A percentile compares a stretch with the other conserved stretches of the same genome.
phyloP scores from a whole-genome alignment of 768 basidiomycete genomes.

The Hypholoma sublateritium region DNA sequence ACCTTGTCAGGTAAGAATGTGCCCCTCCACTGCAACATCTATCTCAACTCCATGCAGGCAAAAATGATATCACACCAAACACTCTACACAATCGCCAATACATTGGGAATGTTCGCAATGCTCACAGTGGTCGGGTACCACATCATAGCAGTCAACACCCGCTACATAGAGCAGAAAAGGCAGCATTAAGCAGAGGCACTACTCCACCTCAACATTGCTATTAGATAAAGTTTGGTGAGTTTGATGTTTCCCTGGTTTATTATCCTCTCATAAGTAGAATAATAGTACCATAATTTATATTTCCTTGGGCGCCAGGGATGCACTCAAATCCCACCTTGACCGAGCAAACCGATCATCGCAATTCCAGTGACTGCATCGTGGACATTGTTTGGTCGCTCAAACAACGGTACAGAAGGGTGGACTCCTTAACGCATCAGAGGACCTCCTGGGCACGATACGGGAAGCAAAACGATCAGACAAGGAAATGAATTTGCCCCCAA shows the following conservation, averaged over 20 bases:
- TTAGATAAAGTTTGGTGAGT: neutral
- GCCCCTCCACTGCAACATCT: neutral
- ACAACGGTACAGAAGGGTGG: no score
- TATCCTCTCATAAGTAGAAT: no score
- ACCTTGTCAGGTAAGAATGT: conserved; percentile 1
- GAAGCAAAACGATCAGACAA: no score
- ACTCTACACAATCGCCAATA: conserved; percentile 79
- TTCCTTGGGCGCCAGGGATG: no score
- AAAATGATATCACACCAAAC: conserved; percentile 85
- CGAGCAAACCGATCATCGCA: no score
- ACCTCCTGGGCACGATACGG: no score
- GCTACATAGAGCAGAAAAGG: conserved; percentile 29
- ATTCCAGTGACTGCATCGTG: no score
- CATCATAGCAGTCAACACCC: conserved; percentile 82
- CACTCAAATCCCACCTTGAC: no score
- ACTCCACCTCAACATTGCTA: conserved; percentile 1
- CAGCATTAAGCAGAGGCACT: conserved; percentile 4
- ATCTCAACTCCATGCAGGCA: conserved; percentile 8
- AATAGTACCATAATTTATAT: no score
- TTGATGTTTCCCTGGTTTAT: neutral
- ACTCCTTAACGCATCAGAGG: no score
- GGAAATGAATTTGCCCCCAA: no score
- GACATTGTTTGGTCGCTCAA: no score
- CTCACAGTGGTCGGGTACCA: conserved; percentile 87
- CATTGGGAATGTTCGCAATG: conserved; percentile 84